Base-by-base conservation (phyloP, 176 grass and related monocot species). In the Juncus effusus region DNA sequence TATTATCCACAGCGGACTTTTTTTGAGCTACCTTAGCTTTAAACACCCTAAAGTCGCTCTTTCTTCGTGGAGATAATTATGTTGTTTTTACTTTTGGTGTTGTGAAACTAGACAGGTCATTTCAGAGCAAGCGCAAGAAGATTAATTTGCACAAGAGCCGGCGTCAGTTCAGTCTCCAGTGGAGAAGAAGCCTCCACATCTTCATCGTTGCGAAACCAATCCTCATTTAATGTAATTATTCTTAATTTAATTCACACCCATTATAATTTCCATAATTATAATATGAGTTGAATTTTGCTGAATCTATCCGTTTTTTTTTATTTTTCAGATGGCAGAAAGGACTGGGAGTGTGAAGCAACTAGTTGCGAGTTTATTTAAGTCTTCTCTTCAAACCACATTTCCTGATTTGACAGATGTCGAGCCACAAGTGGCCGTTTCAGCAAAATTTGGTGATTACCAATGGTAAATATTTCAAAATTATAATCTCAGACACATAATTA, bases 401-500 rank as follows among this genome's bases (percentile, higher is more conserved):
- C 85, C 83, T 39, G 78, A 87, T 39, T 70, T 86, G 53, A 12
- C 38, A 49, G 72, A 90, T 63, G 74, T 85, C 59, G 85, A 94
- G 49, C 78, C 89, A 0, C 63, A 93, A 77, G 85, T 99, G 84
- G 89, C 84, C 77, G 75, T 84, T 73, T 93, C 83, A 40, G 78
- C 38, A 47, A 93, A 83, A 59, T 99, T 93, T 63, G 94, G 85
- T 10, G 95, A 99, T 69, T 99, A 99, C 66, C 95, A 99, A 72
- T 99, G 95, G 95, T 99, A 87, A 40, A 38, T 56, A 44, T 19
- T 36, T 91, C 58, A 42, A 6, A 10, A 61, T 7, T 65, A 40
- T 41, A 65, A 40, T 5, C 4, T 59, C 16, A 16, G 14, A 60
- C 45, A 67, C 7, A 35, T 56, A 53, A 80, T 59, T 38, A 3